These are phyloP conservation scores for Podospora tetraspora DNA, from an alignment of 495 filamentous ascomycete genomes.

Conservation along the genomic window DNA sequence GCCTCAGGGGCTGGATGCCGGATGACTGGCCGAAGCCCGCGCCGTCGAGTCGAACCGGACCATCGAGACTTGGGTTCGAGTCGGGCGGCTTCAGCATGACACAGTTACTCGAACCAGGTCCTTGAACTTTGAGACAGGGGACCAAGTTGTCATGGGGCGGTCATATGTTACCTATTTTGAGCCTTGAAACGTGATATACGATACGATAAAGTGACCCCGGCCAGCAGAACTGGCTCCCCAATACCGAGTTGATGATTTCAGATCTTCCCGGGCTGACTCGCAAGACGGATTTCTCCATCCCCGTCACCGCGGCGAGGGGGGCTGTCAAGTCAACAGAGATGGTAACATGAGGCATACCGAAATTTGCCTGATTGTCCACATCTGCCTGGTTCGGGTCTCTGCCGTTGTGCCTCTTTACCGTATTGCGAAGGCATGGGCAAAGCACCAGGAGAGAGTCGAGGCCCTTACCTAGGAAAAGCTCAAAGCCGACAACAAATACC, in stretches of 20 bases:
- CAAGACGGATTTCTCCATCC: neutral
- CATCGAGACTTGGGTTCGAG: neutral
- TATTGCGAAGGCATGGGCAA: neutral
- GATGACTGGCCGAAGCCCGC: neutral
- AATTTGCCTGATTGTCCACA: neutral
- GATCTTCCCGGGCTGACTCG: neutral
- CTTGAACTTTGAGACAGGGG: neutral
- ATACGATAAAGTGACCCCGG: too few species aligned
- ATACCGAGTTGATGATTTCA: neutral
- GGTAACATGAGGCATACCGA: too few species aligned
- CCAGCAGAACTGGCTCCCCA: too few species aligned
- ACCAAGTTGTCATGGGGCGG: neutral
- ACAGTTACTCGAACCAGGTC: neutral
- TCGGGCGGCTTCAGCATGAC: neutral
- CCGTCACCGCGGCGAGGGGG: neutral
- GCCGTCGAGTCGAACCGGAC: neutral
- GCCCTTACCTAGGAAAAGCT: neutral
- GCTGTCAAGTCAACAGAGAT: neutral
- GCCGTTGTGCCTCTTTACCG: neutral
- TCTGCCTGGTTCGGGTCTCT: neutral
- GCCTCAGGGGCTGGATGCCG: neutral
- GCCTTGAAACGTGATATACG: too few species aligned
- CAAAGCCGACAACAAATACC: neutral
- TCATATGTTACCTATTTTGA: too few species aligned
- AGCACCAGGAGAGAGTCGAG: neutral